phyloP scores from a whole-genome alignment of 441 rosid genomes.

The Eutrema salsugineum region DNA sequence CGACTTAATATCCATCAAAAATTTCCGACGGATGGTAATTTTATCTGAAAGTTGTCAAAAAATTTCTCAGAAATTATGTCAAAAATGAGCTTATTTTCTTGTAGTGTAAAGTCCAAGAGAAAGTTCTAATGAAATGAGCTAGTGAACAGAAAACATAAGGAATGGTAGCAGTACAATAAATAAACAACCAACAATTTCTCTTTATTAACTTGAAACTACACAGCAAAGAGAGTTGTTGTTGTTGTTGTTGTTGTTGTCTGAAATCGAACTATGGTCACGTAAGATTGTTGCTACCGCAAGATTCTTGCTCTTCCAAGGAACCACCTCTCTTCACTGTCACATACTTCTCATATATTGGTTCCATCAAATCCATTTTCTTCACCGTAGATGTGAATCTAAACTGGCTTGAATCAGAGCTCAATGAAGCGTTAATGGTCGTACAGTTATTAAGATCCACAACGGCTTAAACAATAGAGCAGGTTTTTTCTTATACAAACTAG shows the following conservation, averaged over 20 bases:
- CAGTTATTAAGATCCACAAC: constrained; percentile 86
- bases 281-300: constrained; percentile 13
- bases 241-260: too few relatives aligned
- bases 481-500: too few relatives aligned
- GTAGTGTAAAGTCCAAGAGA: too few relatives aligned
- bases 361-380: constrained; percentile 64
- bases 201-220: neutral
- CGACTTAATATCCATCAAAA: too few relatives aligned
- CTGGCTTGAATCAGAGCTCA: constrained; percentile 12
- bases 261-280: neutral
- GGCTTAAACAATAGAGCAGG: constrained; percentile 83
- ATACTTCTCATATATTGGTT: constrained; percentile 50
- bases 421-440: neutral
- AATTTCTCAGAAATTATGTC: too few relatives aligned
- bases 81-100: too few relatives aligned
- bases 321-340: constrained; percentile 18
- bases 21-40: too few relatives aligned
- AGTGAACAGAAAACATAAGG: too few relatives aligned
- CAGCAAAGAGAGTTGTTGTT: neutral
- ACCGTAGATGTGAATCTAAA: constrained; percentile 13
- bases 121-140: too few relatives aligned
- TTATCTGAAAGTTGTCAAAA: too few relatives aligned
- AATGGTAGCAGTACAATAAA: too few relatives aligned
- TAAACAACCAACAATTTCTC: neutral
- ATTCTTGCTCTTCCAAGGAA: constrained; percentile 19